A percentile compares a stretch with the other conserved stretches of the same genome.
Conservation (phyloP, 805 yeast species). For the Saturnispora quitensis region DNA sequence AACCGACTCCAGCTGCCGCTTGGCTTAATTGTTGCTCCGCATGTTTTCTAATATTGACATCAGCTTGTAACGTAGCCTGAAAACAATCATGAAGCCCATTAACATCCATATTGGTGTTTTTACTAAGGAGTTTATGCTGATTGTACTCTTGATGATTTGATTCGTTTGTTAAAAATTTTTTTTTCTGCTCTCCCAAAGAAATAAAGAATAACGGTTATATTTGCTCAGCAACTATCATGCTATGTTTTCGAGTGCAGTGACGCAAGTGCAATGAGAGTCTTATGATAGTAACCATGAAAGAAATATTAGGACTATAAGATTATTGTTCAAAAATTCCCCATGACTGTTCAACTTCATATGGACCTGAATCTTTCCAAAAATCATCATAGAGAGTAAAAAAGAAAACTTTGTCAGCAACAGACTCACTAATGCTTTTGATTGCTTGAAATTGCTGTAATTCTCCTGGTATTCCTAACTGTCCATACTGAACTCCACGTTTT, state of each 20-base stretch:
- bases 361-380: constrained; percentile 51
- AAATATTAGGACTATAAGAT: too few relatives aligned
- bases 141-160: background rate
- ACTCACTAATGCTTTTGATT: constrained; percentile 37
- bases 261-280: background rate
- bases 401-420: constrained; percentile 40
- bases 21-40: constrained; percentile 63
- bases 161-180: background rate
- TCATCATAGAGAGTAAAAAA: constrained; percentile 57
- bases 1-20: constrained; percentile 56
- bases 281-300: background rate
- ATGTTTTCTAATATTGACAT: constrained; percentile 47
- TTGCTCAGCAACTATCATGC: background rate
- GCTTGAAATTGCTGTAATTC: constrained; percentile 43
- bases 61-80: constrained; percentile 66
- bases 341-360: constrained; percentile 49
- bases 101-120: constrained; percentile 47
- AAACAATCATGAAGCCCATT: constrained; percentile 63
- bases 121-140: background rate
- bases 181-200: background rate
- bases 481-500: constrained; percentile 45
- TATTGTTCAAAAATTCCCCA: constrained; percentile 40
- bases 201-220: background rate
- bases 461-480: constrained; percentile 45
- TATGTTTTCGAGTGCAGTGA: background rate